Evolutionary conservation across 2,329 filamentous ascomycete genomes (phyloP).

Genomic region (Metarhizium album): DNA sequence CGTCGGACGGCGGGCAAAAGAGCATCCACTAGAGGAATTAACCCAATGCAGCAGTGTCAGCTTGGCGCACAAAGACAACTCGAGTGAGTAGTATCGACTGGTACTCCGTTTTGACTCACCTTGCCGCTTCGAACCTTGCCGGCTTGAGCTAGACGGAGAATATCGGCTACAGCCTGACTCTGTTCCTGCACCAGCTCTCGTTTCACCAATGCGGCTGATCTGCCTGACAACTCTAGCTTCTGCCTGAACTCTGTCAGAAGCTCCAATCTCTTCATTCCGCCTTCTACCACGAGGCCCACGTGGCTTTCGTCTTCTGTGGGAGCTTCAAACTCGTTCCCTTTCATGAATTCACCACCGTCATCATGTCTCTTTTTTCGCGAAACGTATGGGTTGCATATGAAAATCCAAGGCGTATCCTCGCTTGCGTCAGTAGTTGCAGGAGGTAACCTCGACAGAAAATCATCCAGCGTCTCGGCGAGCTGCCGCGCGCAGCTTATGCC

Average conservation of each 20-base stretch:
- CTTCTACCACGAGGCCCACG: constrained; percentile 36
- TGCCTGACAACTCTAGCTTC: constrained; percentile 28
- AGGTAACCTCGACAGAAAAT: constrained; percentile 58
- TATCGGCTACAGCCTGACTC: constrained; percentile 37
- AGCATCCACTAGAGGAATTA: constrained; percentile 56
- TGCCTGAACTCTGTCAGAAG: constrained; percentile 38
- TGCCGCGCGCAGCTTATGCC: constrained; percentile 48
- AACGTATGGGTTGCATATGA: constrained; percentile 54
- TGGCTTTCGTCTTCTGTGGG: constrained; percentile 35
- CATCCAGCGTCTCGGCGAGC: constrained; percentile 48
- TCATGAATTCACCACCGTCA: constrained; percentile 25
- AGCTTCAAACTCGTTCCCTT: constrained; percentile 38
- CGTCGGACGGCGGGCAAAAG: constrained; percentile 42
- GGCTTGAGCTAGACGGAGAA: constrained; percentile 50
- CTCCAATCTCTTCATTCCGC: constrained; percentile 39
- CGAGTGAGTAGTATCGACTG: background rate
- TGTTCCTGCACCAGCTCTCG: constrained; percentile 39
- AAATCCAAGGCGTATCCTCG: constrained; percentile 55
- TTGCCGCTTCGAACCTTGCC: constrained; percentile 55
- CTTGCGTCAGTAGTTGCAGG: constrained; percentile 47
- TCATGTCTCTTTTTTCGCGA: constrained; percentile 22
- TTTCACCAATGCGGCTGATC: constrained; percentile 25
- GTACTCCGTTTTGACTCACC: constrained; percentile 24
- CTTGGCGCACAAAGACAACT: background rate
- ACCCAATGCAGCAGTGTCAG: background rate